A percentile compares a stretch with the other conserved stretches of the same genome.
phyloP scores from a whole-genome alignment of 495 filamentous ascomycete genomes.

The Penicillium manginii region DNA sequence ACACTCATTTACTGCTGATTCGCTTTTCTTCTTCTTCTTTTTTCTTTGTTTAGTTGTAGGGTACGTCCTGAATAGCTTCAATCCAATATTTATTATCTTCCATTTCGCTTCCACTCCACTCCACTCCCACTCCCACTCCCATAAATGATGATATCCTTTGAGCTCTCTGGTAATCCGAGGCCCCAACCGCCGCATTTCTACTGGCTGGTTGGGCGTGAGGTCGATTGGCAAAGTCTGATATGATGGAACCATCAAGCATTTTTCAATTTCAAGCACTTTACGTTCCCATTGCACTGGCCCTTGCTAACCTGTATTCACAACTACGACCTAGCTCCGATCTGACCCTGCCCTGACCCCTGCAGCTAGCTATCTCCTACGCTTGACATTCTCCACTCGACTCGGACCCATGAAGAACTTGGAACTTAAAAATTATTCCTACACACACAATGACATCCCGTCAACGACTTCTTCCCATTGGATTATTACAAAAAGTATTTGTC shows the following conservation, averaged over 20 bases:
- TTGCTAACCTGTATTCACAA: background rate
- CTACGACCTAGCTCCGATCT: too few relatives aligned
- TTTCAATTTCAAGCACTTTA: too few relatives aligned
- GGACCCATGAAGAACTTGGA: too few relatives aligned
- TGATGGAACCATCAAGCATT: background rate
- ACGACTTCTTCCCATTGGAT: conserved; percentile 2
- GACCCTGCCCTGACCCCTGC: too few relatives aligned
- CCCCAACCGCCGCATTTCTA: conserved; percentile 62
- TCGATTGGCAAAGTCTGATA: conserved; percentile 74
- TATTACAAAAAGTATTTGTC: conserved; percentile 4
- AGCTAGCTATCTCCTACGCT: too few relatives aligned
- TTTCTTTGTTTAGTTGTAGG: conserved; percentile 22
- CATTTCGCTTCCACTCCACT: conserved; percentile 10
- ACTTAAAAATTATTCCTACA: too few relatives aligned
- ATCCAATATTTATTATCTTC: background rate
- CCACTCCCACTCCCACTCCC: background rate
- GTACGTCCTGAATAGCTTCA: conserved; percentile 25
- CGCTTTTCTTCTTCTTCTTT: conserved; percentile 15
- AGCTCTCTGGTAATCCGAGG: conserved; percentile 83
- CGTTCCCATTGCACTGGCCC: background rate
- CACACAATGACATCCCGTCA: background rate
- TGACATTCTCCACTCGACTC: too few relatives aligned
- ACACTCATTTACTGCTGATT: conserved; percentile 50
- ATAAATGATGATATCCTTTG: conserved; percentile 60
- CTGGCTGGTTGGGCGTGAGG: conserved; percentile 71